Percentiles rank a stretch among this genome's conserved stretches.
Evolutionary conservation across 2,329 filamentous ascomycete genomes (phyloP).

Genomic region (Knufia fluminis): DNA sequence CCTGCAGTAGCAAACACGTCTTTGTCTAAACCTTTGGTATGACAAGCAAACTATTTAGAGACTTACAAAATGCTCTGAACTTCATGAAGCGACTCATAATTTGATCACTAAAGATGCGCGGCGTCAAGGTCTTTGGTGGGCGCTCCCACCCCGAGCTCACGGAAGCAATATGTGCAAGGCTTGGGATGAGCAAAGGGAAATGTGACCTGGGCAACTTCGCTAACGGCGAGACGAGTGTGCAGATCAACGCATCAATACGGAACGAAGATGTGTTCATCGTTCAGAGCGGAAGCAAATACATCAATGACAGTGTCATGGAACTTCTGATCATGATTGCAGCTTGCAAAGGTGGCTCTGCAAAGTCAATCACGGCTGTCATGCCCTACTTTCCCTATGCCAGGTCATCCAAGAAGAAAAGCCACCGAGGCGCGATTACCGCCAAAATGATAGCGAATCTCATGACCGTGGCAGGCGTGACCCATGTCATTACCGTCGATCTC

Average conservation of each 20-base stretch:
- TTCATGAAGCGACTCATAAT: not conserved
- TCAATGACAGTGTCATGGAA: slow-evolving; percentile 99
- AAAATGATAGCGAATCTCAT: slow-evolving; percentile 95
- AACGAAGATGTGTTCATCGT: slow-evolving; percentile 99
- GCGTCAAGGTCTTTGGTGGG: slow-evolving; percentile 59
- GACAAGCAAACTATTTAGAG: not conserved
- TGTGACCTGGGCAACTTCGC: slow-evolving; percentile 57
- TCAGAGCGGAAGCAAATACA: slow-evolving; percentile 88
- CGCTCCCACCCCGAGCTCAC: slow-evolving; percentile 56
- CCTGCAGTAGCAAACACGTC: not conserved
- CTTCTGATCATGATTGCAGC: slow-evolving; percentile 98
- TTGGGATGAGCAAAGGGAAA: slow-evolving; percentile 51
- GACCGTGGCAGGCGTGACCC: slow-evolving; percentile 85
- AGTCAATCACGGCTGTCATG: slow-evolving; percentile 24
- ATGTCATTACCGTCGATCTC: slow-evolving; percentile 94
- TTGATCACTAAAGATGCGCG: slow-evolving; percentile 44
- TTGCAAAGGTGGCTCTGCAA: slow-evolving; percentile 94
- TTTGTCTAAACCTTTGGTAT: not conserved
- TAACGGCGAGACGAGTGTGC: slow-evolving; percentile 62
- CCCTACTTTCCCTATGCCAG: slow-evolving; percentile 83
- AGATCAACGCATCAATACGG: slow-evolving; percentile 63
- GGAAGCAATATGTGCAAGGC: slow-evolving; percentile 56
- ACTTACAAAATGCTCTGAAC: not conserved
- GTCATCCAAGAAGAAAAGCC: slow-evolving; percentile 98
- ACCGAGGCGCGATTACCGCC: slow-evolving; percentile 90